Percentiles rank a stretch among this genome's conserved stretches.
Evolutionary conservation across 345 rosid species (phyloP).

Genomic region (Citrus inodora): DNA sequence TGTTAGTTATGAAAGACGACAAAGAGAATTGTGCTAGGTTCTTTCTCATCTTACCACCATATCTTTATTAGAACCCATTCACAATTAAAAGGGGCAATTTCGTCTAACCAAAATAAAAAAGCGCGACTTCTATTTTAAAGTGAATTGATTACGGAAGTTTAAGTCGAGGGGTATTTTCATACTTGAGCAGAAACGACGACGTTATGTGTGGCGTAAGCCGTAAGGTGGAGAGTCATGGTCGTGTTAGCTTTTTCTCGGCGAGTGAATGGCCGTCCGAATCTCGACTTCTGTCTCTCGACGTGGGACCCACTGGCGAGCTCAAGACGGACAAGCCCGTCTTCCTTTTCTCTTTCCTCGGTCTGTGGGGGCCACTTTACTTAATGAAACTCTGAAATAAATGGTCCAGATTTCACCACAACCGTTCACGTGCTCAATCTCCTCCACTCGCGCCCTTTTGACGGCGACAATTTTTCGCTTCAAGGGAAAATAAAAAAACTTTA

Average conservation of each 20-base stretch:
- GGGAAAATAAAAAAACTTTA: neutral
- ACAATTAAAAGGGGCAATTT: neutral
- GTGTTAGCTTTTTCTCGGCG: neutral
- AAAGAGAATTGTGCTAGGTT: too few species aligned
- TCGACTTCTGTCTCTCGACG: neutral
- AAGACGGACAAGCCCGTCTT: conserved; percentile 4
- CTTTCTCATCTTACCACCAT: neutral
- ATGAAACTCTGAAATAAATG: neutral
- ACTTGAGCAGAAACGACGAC: neutral
- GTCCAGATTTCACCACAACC: conserved; percentile 9
- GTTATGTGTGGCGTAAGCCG: neutral
- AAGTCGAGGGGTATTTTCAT: neutral
- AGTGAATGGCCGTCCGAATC: conserved; percentile 10
- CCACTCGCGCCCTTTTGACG: conserved; percentile 18
- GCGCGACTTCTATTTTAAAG: neutral
- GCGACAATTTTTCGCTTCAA: conserved; percentile 25
- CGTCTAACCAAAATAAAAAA: neutral
- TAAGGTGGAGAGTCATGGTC: neutral
- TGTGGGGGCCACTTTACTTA: neutral
- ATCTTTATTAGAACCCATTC: neutral
- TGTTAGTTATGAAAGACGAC: neutral
- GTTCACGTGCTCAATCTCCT: conserved; percentile 4
- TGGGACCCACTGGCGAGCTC: conserved; percentile 21
- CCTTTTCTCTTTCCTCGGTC: neutral
- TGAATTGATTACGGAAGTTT: neutral